These are phyloP conservation scores for Boletus sp. DNA, from an alignment of 768 basidiomycete species.

Conservation along the genomic window DNA sequence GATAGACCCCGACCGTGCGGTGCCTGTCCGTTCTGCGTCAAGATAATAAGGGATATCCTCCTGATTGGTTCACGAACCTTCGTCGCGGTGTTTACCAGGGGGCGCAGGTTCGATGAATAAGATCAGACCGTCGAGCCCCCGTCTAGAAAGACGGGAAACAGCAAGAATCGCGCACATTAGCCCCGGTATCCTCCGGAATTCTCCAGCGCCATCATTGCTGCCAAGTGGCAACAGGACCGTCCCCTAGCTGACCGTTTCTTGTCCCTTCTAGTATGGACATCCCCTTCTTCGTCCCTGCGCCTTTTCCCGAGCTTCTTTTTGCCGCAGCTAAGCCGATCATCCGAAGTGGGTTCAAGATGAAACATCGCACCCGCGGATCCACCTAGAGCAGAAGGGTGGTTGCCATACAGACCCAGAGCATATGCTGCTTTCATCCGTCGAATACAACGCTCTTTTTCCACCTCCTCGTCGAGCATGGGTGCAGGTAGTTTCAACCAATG, in stretches of 20 bases:
- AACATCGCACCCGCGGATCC: slow-evolving; percentile 29
- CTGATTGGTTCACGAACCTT: slow-evolving; percentile 18
- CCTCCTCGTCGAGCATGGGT: slow-evolving; percentile 14
- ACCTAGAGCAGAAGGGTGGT: slow-evolving; percentile 9
- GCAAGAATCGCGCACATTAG: slow-evolving; percentile 1
- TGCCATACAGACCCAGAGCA: slow-evolving; percentile 18
- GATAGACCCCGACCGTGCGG: slow-evolving; percentile 3
- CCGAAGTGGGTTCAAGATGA: slow-evolving; percentile 10
- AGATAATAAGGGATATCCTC: slow-evolving; percentile 1
- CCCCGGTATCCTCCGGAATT: slow-evolving; percentile 22
- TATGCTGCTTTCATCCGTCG: slow-evolving; percentile 9
- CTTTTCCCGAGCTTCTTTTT: slow-evolving; percentile 19
- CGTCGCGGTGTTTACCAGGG: slow-evolving; percentile 12
- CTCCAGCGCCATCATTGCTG: slow-evolving; percentile 15
- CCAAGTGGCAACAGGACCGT: slow-evolving; percentile 5
- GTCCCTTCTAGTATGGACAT: slow-evolving; percentile 10
- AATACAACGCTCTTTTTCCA: slow-evolving; percentile 14
- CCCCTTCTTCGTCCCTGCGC: slow-evolving; percentile 16
- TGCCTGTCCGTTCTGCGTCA: slow-evolving; percentile 1
- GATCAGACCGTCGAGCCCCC: neutral
- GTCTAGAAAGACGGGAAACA: slow-evolving; percentile 4
- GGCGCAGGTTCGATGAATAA: neutral
- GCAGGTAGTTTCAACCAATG: slow-evolving; percentile 4
- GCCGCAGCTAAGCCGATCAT: slow-evolving; percentile 27
- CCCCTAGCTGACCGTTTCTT: slow-evolving; percentile 6